Evolutionary conservation across 2,329 filamentous ascomycete genomes (phyloP), one percentile per base, ranked within the genome.

Genomic region (Alternaria angustiovoidea): DNA sequence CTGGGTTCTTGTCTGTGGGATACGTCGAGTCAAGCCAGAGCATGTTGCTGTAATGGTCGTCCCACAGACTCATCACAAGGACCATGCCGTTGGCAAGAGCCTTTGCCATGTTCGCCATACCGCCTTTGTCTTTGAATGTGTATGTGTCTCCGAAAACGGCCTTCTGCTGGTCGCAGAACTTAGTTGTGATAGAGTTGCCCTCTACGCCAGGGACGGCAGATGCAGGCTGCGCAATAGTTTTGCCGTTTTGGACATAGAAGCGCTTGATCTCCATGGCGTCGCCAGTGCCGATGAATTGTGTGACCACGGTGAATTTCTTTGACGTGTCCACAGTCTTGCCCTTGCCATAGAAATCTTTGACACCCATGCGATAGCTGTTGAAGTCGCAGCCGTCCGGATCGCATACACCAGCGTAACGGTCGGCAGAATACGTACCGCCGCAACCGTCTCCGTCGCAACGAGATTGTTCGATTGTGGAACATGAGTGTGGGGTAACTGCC

Each of bases 11-110:
- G 55, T 78, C 71, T 43, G 81, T 79, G 18, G 89, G 88, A 79
- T 86, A 89, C 68, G 80, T 85, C 63, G 84, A 85, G 80, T 92
- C 89, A 63, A 92, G 85, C 90, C 90, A 92, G 69, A 89, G 84
- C 89, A 92, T 92, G 77, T 89, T 84, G 70, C 84, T 78, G 65
- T 85, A 79, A 78, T 91, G 85, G 76, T 91, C 89, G 71, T 90
- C 86, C 83, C 84, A 86, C 60, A 88, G 78, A 49, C 80, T 83
- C 81, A 91, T 83, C 59, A 89, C 86, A 12, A 90, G 82, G 24
- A 88, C 87, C 86, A 89, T 88, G 14, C 87, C 87, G 14, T 82
- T 64, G 2, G 73, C 70, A 26, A 90, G 76, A 16, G 85, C 87
- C 8, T 79, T 74, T 61, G 85, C 81, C 83, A 90, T 87, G 51